These are phyloP conservation scores for Anaeromyces robustus DNA, from an alignment of 192 early-diverging fungal species.

Conservation along the genomic window DNA sequence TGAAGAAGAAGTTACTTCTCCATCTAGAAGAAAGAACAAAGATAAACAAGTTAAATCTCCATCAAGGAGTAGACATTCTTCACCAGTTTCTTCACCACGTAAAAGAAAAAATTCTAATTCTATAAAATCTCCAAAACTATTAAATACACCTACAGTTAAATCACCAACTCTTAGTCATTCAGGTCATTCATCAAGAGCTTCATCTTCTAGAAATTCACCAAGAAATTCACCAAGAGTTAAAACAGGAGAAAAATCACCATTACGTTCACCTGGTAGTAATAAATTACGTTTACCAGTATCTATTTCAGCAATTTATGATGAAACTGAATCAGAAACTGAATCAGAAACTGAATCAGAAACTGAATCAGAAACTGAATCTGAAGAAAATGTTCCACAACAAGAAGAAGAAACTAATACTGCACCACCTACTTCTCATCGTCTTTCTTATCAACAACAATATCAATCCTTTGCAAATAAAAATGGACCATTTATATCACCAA, in stretches of 20 bases:
- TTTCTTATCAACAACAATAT: neutral
- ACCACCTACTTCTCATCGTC: neutral
- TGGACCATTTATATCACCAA: neutral
- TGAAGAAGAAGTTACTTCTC: neutral
- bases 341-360: neutral
- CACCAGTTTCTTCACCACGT: neutral
- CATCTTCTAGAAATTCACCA: neutral
- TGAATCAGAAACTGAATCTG: neutral
- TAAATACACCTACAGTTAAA: neutral
- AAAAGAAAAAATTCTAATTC: neutral
- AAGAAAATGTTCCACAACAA: neutral
- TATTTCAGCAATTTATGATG: neutral
- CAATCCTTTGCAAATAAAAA: neutral
- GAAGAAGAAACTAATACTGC: neutral
- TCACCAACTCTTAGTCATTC: neutral
- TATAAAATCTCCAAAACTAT: neutral
- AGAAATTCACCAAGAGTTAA: neutral
- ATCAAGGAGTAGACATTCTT: neutral
- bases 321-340: neutral
- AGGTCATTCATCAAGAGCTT: neutral
- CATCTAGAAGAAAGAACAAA: neutral
- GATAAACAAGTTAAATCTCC: neutral
- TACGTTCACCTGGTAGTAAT: too few species aligned
- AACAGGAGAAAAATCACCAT: neutral
- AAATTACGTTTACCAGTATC: neutral